Base-by-base conservation (phyloP, 345 rosid genomes). In the Eucalyptus curtisii region DNA sequence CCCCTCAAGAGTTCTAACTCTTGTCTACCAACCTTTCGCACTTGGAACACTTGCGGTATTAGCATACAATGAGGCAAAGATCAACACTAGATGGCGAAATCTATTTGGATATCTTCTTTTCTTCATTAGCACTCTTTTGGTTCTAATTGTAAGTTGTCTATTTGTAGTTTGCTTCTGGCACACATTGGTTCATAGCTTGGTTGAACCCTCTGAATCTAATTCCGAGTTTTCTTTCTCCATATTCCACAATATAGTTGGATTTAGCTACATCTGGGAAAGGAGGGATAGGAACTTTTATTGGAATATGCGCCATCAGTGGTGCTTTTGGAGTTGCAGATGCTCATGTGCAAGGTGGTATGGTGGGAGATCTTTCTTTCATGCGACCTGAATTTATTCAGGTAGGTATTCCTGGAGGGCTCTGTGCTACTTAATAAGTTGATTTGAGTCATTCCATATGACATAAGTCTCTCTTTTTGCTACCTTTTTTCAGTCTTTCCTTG, bases 291-390 rank as follows among this genome's bases (percentile, higher is more conserved):
- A 89, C 96, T 68, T 97, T 94, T 86, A 90, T 96, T 44, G 95
- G 95, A 61, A 92, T 97, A 88, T 97, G 98, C 86, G 90, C 57
- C 66, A 64, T 96, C 17, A 94, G 95, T 25, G 96, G 94, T 61
- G 89, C 91, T 76, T 96, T 97, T 88, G 99, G 99, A 45, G 64
- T 95, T 37, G 98, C 99, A 80, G 98, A 96, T 96, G 99, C 97
- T 89, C 91, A 92, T 89, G 98, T 95, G 40, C 97, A 96, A 91
- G 98, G 99, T 86, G 99, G 96, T 87, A 95, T 97, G 98, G 91
- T 95, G 64, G 99, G 98, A 91, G 99, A 97, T 88, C 95, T 96
- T 85, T 96, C 98, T 59, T 94, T 89, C 90, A 97, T 96, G 99
- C 89, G 24, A 10, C 94, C 96, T 27, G 92, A 90, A 82, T 93